A percentile compares a stretch with the other conserved stretches of the same genome.
Evolutionary conservation across 2,329 filamentous ascomycete species (phyloP).

Genomic region (Trichoderma endophyticum): DNA sequence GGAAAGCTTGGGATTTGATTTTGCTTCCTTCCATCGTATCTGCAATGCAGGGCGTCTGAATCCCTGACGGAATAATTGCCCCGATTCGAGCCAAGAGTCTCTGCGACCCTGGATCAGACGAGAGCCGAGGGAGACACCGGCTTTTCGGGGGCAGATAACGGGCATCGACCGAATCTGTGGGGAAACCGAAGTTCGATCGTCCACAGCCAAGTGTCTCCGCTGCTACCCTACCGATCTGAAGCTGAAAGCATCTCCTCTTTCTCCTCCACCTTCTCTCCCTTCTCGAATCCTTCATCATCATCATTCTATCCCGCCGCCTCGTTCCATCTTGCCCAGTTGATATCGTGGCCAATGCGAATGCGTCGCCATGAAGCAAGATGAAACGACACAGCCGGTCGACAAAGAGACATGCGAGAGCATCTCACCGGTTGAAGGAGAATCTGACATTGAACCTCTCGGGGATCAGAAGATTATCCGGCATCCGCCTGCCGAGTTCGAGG

Average conservation of each 20-base stretch:
- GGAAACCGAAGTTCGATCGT: constrained; percentile 17
- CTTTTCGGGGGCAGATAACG: constrained; percentile 9
- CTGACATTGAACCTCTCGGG: neutral
- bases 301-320: neutral
- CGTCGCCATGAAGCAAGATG: constrained; percentile 17
- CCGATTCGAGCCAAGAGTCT: neutral
- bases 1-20: neutral
- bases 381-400: neutral
- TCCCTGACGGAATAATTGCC: neutral
- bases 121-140: neutral
- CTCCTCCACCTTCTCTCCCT: neutral
- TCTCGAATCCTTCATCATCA: neutral
- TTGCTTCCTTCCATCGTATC: neutral
- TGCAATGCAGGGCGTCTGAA: neutral
- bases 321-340: neutral
- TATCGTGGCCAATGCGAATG: neutral
- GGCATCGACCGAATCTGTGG: constrained; percentile 21
- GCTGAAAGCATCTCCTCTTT: neutral
- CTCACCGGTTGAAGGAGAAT: neutral
- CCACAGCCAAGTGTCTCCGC: constrained; percentile 11
- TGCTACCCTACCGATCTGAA: constrained; percentile 11
- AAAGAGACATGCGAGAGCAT: neutral
- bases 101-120: neutral
- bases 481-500: neutral
- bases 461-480: neutral